Percentiles rank a stretch among this genome's conserved stretches.
These are phyloP conservation scores for Daldinia vernicosa DNA, from an alignment of 495 filamentous ascomycete species.

Conservation along the genomic window DNA sequence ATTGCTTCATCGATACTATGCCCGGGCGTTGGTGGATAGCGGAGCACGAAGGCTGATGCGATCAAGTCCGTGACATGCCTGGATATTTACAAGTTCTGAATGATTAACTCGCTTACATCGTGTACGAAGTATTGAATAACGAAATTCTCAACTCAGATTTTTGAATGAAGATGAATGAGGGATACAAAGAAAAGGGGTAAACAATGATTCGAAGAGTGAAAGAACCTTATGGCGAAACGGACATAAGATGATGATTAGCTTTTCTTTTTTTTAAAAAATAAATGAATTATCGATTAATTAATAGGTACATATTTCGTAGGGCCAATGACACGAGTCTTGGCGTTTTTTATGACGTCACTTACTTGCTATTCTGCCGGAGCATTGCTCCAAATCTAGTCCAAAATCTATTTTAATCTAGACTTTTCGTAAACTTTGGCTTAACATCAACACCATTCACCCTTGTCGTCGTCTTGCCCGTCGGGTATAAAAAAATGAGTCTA, in stretches of 20 bases:
- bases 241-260: no score
- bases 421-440: not conserved
- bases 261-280: no score
- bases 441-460: not conserved
- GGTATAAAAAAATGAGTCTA: not conserved
- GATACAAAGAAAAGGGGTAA: not conserved
- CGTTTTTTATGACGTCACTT: slow-evolving; percentile 23
- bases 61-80: not conserved
- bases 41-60: slow-evolving; percentile 20
- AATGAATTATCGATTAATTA: no score
- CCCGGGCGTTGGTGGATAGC: slow-evolving; percentile 52
- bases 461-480: not conserved
- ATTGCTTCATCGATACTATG: slow-evolving; percentile 69
- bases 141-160: not conserved
- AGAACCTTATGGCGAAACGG: not conserved
- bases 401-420: not conserved
- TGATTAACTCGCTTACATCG: not conserved
- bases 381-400: no score
- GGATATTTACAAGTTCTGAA: not conserved
- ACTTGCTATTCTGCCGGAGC: slow-evolving; percentile 13
- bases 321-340: not conserved
- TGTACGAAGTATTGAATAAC: not conserved
- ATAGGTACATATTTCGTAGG: not conserved
- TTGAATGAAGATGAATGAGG: not conserved
- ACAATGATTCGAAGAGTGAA: not conserved